Conservation (phyloP, 2,329 filamentous ascomycete genomes). For the Claviceps citrina region DNA sequence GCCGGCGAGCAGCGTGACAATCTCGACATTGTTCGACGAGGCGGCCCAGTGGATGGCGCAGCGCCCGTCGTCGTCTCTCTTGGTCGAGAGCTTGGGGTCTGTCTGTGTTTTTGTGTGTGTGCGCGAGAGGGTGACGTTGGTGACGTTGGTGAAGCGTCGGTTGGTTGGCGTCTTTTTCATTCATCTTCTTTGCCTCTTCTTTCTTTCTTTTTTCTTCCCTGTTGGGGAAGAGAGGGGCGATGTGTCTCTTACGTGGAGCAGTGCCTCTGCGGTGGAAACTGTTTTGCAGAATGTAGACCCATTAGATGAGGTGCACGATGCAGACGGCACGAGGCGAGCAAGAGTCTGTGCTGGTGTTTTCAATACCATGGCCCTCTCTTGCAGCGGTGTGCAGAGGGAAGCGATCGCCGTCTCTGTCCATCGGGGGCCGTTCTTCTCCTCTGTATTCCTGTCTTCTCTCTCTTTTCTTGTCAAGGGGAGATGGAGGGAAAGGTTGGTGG, state of each 20-base stretch:
- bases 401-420: constrained; percentile 35
- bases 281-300: background rate
- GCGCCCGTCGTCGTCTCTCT: constrained; percentile 72
- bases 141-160: too few relatives aligned
- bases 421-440: too few relatives aligned
- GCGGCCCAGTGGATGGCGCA: constrained; percentile 89
- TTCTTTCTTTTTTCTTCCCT: background rate
- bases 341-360: too few relatives aligned
- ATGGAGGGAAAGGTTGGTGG: too few relatives aligned
- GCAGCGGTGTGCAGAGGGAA: constrained; percentile 80
- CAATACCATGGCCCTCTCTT: constrained; percentile 72
- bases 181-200: too few relatives aligned
- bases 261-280: constrained; percentile 9
- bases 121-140: too few relatives aligned
- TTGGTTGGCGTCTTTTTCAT: too few relatives aligned
- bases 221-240: too few relatives aligned
- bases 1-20: constrained; percentile 57
- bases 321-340: too few relatives aligned
- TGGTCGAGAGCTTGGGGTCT: constrained; percentile 59
- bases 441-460: too few relatives aligned
- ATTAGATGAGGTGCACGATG: too few relatives aligned
- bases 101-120: constrained; percentile 40
- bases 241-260: constrained; percentile 8
- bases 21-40: constrained; percentile 63
- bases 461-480: too few relatives aligned